A percentile compares a stretch with the other conserved stretches of the same genome.
These are phyloP conservation scores for Rutstroemia sp. DNA, from an alignment of 2,329 filamentous ascomycete genomes.

Conservation along the genomic window DNA sequence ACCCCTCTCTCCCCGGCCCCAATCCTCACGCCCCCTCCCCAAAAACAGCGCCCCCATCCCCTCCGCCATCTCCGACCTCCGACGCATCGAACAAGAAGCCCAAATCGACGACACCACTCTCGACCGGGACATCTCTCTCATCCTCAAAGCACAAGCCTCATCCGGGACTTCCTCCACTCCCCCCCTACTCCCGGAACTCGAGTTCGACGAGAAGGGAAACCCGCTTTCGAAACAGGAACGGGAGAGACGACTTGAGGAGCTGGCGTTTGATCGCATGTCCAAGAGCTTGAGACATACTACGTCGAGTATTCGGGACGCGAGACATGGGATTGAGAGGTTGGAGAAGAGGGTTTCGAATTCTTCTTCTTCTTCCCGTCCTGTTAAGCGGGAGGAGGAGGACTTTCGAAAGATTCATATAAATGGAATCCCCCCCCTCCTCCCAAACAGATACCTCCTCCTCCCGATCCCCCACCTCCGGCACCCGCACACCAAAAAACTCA, in stretches of 20 bases:
- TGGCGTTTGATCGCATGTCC: constrained; percentile 43
- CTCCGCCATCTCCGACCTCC: constrained; percentile 24
- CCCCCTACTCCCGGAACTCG: constrained; percentile 8
- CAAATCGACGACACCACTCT: constrained; percentile 28
- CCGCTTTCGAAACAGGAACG: constrained; percentile 25
- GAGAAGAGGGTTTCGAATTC: constrained; percentile 40
- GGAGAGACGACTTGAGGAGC: constrained; percentile 32
- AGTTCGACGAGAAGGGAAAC: constrained; percentile 18
- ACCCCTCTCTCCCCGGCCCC: background rate
- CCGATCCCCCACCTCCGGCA: constrained; percentile 18
- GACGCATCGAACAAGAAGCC: constrained; percentile 21
- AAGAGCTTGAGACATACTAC: constrained; percentile 45
- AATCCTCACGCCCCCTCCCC: constrained; percentile 7
- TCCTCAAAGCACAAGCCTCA: background rate
- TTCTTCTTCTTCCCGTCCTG: background rate
- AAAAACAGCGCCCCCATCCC: constrained; percentile 20
- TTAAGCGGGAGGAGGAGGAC: no score
- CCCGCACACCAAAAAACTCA: constrained; percentile 19
- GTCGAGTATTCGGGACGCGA: constrained; percentile 45
- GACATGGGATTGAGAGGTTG: constrained; percentile 50
- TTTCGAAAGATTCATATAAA: background rate
- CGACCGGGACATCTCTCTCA: constrained; percentile 5
- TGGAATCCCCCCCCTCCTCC: background rate
- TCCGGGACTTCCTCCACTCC: background rate
- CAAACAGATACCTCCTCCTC: constrained; percentile 16